phyloP scores from a whole-genome alignment of 1,284 basidiomycete genomes.

The Anthracocystis walkeri region DNA sequence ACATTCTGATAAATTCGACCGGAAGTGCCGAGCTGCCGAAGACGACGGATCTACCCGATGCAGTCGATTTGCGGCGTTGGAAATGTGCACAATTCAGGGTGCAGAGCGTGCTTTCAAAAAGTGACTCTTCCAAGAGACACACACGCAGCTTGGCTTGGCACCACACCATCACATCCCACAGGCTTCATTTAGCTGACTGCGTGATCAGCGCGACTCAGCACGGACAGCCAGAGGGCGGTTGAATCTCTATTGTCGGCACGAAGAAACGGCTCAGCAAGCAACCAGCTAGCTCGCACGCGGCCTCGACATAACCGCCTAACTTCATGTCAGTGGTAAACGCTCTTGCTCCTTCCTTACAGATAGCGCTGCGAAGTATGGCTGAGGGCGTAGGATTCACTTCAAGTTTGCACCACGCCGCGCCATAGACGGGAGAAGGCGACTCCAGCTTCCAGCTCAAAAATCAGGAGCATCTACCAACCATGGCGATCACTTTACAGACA shows the following conservation, averaged over 20 bases:
- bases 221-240: background rate
- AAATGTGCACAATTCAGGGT: slow-evolving; percentile 15
- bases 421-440: background rate
- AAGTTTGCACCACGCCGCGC: background rate
- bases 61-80: slow-evolving; percentile 1
- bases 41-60: slow-evolving; percentile 21
- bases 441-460: background rate
- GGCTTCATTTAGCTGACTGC: background rate
- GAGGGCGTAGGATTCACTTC: background rate
- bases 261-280: background rate
- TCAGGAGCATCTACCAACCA: background rate
- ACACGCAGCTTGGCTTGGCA: background rate
- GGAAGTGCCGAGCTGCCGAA: slow-evolving; percentile 29
- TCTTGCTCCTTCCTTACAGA: background rate
- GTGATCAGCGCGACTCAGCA: background rate
- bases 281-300: background rate
- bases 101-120: slow-evolving; percentile 5
- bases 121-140: background rate
- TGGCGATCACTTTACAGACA: slow-evolving; percentile 43
- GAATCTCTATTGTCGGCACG: background rate
- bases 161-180: background rate
- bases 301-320: background rate
- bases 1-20: background rate
- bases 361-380: slow-evolving; percentile 6
- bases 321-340: background rate